These are phyloP conservation scores for Trametes versicolor DNA, from an alignment of 1,284 basidiomycete species.

Conservation along the genomic window DNA sequence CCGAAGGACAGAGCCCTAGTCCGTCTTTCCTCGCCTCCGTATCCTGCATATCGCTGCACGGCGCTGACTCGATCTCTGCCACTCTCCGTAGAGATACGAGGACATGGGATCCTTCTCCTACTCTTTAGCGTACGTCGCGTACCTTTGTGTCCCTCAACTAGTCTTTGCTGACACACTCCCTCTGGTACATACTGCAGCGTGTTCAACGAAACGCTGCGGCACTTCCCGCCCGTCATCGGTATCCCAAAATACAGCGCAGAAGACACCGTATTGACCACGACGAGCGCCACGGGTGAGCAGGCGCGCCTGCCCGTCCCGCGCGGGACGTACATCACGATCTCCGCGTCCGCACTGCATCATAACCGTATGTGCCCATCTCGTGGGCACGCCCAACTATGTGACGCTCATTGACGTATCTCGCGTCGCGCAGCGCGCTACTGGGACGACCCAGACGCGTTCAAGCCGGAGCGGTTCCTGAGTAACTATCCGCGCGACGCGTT, in stretches of 20 bases:
- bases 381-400: neutral
- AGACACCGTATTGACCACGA: conserved; percentile 54
- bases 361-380: conserved; percentile 39
- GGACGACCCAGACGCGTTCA: conserved; percentile 51
- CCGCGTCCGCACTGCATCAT: conserved; percentile 56
- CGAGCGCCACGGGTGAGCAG: conserved; percentile 52
- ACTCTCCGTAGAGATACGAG: conserved; percentile 27
- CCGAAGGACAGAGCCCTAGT: conserved; percentile 19
- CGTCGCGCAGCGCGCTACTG: conserved; percentile 49
- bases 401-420: neutral
- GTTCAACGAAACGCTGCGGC: conserved; percentile 66
- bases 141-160: neutral
- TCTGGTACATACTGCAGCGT: conserved; percentile 47
- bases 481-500: conserved; percentile 52
- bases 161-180: neutral
- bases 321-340: conserved; percentile 52
- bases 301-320: conserved; percentile 55
- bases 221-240: conserved; percentile 63
- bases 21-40: neutral
- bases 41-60: neutral
- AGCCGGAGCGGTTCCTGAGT: conserved; percentile 52
- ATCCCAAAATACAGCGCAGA: conserved; percentile 55
- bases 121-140: conserved; percentile 32
- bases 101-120: conserved; percentile 30
- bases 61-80: neutral